Base-by-base conservation (phyloP, 1,284 basidiomycete species). In the Leccinum angustisporum region DNA sequence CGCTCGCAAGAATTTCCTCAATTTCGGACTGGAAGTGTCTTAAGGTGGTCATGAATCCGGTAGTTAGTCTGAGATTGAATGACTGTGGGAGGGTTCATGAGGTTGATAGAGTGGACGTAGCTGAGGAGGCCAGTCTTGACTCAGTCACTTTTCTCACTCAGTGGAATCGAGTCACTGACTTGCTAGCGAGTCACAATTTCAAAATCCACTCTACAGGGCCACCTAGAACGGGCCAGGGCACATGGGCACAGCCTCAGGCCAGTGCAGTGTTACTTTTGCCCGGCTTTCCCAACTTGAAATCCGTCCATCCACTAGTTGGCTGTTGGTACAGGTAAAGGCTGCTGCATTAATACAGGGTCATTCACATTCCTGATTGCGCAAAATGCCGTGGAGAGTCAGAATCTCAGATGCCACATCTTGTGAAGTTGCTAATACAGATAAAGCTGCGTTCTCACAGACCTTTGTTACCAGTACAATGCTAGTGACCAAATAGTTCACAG, bases 1-100 rank as follows among this genome's bases (percentile, higher is more conserved):
- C 87, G 56, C 85, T 83, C 65, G 81, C 77, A 61, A 85, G 84
- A 69, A 91, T 88, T 66, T 87, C 82, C 63, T 91, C 86, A 63
- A 92, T 92, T 75, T 91, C 88, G 68, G 76, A 81, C 73, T 92
- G 90, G 72, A 92, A 92, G 58, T 79, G 84, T 56, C 83, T 83
- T 70, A 92, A 76, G 61, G 80, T 84, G 34, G 27, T 27, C 25
- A 27, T 27, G 87, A 16, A 0, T 82, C 86, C 25, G 46, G 7
- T 48, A 21, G 21, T 48, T 54, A 53, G 30, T 53, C 48, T 59
- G 43, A 34, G n/a, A 56, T 57, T 51, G 46, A 46, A 57, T 56
- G 48, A 55, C 36, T 61, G 54, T 51, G 54, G 56, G 40, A 63
- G 54, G 46, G 56, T 54, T 58, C 71, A 73, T 71, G 59, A 50